Conservation (phyloP, 1,284 basidiomycete genomes). For the Moniliella sp. region DNA sequence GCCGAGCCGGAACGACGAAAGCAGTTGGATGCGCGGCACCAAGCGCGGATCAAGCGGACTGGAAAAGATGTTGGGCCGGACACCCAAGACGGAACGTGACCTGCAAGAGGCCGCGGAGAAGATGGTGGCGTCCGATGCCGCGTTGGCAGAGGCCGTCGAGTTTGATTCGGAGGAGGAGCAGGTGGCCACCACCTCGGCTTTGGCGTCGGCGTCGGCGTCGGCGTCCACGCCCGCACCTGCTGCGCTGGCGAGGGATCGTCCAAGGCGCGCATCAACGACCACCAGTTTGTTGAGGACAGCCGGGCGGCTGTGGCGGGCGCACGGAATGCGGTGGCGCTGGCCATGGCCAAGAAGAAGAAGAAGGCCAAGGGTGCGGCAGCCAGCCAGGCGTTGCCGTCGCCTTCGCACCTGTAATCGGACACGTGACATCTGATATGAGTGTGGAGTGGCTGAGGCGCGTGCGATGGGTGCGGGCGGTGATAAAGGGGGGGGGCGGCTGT, state of each 20-base stretch:
- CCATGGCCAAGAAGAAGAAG: slow-evolving; percentile 13
- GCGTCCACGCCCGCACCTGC: slow-evolving; percentile 2
- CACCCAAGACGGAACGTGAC: slow-evolving; percentile 17
- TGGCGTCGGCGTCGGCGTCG: slow-evolving; percentile 25
- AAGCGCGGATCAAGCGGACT: slow-evolving; percentile 65
- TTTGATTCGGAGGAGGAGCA: slow-evolving; percentile 3
- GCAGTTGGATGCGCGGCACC: slow-evolving; percentile 43
- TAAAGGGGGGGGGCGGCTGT: no score
- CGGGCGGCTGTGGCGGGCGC: slow-evolving; percentile 76
- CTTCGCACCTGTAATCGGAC: no score
- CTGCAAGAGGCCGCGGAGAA: slow-evolving; percentile 30
- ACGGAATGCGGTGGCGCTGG: slow-evolving; percentile 64
- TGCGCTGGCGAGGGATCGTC: slow-evolving; percentile 66
- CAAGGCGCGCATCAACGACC: slow-evolving; percentile 56
- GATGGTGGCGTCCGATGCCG: slow-evolving; percentile 10
- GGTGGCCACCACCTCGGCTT: slow-evolving; percentile 8
- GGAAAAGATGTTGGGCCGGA: slow-evolving; percentile 37
- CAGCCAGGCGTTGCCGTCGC: no score
- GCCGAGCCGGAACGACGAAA: slow-evolving; percentile 59
- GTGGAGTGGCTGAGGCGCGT: no score
- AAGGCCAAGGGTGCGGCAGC: slow-evolving; percentile 4
- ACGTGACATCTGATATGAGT: no score
- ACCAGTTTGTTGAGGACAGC: slow-evolving; percentile 73
- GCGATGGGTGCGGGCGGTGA: no score
- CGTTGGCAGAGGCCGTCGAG: slow-evolving; percentile 28